phyloP scores from a whole-genome alignment of 2,329 filamentous ascomycete genomes.

The Nannizziopsis arthrosporioides region DNA sequence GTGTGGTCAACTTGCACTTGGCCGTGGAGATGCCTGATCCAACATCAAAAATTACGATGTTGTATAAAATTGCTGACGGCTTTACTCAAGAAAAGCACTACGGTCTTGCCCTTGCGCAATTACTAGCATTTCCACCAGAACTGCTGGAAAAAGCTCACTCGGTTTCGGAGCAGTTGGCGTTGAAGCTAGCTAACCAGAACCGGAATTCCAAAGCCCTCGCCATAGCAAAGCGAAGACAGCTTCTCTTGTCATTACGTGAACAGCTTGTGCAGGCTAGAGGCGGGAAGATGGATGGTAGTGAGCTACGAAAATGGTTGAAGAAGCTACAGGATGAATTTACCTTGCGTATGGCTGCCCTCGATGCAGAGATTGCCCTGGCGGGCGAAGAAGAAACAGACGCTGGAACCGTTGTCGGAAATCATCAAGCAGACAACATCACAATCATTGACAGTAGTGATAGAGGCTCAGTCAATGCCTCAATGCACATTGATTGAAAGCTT shows the following conservation, averaged over 20 bases:
- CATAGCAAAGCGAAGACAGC: slow-evolving; percentile 53
- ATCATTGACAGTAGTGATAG: too few relatives aligned
- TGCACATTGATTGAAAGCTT: too few relatives aligned
- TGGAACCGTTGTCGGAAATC: neutral
- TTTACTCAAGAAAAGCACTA: slow-evolving; percentile 62
- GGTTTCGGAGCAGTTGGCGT: slow-evolving; percentile 52
- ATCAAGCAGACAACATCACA: neutral
- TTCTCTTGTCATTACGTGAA: slow-evolving; percentile 62
- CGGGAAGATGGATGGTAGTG: slow-evolving; percentile 52
- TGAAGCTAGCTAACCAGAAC: slow-evolving; percentile 46
- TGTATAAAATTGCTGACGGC: slow-evolving; percentile 70
- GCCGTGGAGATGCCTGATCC: slow-evolving; percentile 52
- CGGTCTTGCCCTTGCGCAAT: slow-evolving; percentile 66
- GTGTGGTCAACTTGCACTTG: slow-evolving; percentile 74
- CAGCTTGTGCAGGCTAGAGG: slow-evolving; percentile 57
- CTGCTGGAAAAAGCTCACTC: slow-evolving; percentile 58
- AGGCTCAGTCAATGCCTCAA: too few relatives aligned
- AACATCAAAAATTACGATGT: slow-evolving; percentile 63
- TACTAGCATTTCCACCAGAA: slow-evolving; percentile 57
- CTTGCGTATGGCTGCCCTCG: slow-evolving; percentile 53
- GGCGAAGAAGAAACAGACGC: slow-evolving; percentile 2
- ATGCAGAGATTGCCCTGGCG: slow-evolving; percentile 19
- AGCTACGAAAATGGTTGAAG: slow-evolving; percentile 52
- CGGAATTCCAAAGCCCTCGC: slow-evolving; percentile 48
- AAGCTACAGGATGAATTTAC: slow-evolving; percentile 66